A percentile compares a stretch with the other conserved stretches of the same genome.
phyloP scores from a whole-genome alignment of 192 early-diverging fungal species.

The Coemansia sp. region DNA sequence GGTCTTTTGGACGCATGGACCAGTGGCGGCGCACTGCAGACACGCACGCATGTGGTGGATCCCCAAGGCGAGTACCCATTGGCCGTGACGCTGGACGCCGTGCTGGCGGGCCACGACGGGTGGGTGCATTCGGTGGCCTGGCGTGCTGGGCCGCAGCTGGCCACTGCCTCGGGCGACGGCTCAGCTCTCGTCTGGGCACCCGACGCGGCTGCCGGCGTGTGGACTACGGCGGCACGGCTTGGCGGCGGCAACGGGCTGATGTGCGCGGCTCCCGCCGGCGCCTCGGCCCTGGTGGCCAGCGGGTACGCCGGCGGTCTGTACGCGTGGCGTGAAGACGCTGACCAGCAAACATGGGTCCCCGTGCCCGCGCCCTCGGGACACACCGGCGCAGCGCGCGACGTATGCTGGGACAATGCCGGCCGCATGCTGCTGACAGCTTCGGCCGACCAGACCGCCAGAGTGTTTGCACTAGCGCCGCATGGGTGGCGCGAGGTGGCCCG shows the following conservation, averaged over 20 bases:
- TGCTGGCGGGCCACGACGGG: constrained; percentile 94
- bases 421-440: constrained; percentile 70
- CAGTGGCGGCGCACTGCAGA: constrained; percentile 68
- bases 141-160: constrained; percentile 62
- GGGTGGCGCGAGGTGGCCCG: constrained; percentile 90
- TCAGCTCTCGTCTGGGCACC: constrained; percentile 89
- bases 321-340: constrained; percentile 73
- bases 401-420: constrained; percentile 79
- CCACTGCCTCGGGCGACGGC: constrained; percentile 89
- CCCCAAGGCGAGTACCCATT: too few relatives aligned
- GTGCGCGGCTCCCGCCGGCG: constrained; percentile 66
- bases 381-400: constrained; percentile 69
- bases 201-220: constrained; percentile 72
- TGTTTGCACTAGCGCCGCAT: constrained; percentile 75
- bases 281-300: constrained; percentile 61
- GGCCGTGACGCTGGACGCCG: constrained; percentile 80
- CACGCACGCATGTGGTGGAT: not conserved
- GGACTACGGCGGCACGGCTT: constrained; percentile 79
- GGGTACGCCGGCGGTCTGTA: constrained; percentile 83
- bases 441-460: constrained; percentile 83
- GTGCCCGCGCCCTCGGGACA: constrained; percentile 76
- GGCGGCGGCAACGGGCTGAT: constrained; percentile 91
- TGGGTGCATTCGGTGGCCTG: constrained; percentile 88
- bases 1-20: constrained; percentile 56
- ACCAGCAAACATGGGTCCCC: too few relatives aligned